A percentile compares a stretch with the other conserved stretches of the same genome.
Evolutionary conservation across 1,284 basidiomycete genomes (phyloP).

Genomic region (Schizophyllum amplum): DNA sequence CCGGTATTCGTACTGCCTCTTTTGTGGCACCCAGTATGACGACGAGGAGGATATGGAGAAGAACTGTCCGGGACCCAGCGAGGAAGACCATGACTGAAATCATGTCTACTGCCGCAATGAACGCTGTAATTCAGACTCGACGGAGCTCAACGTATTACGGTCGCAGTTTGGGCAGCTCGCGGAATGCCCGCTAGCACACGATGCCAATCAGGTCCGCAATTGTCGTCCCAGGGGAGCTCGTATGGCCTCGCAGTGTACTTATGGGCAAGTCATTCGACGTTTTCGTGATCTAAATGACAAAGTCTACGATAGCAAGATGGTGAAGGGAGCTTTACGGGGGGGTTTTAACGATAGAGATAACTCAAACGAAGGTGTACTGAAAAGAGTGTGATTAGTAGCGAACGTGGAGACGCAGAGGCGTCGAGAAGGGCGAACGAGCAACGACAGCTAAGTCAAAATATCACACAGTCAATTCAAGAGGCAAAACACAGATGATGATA

Average conservation of each 20-base stretch:
- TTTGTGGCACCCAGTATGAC: slow-evolving; percentile 76
- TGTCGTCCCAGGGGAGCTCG: too few relatives aligned
- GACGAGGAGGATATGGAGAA: slow-evolving; percentile 49
- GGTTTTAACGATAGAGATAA: not conserved
- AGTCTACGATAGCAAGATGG: not conserved
- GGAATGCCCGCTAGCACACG: too few relatives aligned
- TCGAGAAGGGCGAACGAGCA: not conserved
- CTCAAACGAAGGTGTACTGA: not conserved
- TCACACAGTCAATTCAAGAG: not conserved
- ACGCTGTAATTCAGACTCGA: not conserved
- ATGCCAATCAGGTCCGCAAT: too few relatives aligned
- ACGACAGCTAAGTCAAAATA: not conserved
- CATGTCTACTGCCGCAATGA: not conserved
- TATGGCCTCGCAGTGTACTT: too few relatives aligned
- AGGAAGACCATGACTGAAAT: slow-evolving; percentile 69
- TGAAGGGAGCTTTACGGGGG: too few relatives aligned
- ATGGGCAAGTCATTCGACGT: not conserved
- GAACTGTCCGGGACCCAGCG: slow-evolving; percentile 68
- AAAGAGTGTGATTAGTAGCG: not conserved
- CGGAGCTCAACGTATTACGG: not conserved
- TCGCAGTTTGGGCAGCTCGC: too few relatives aligned
- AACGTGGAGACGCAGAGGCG: not conserved
- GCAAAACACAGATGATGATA: not conserved
- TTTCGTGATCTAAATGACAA: not conserved
- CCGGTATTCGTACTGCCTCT: slow-evolving; percentile 73